phyloP scores from a whole-genome alignment of 192 early-diverging fungal genomes.

The Pilaira anomala region DNA sequence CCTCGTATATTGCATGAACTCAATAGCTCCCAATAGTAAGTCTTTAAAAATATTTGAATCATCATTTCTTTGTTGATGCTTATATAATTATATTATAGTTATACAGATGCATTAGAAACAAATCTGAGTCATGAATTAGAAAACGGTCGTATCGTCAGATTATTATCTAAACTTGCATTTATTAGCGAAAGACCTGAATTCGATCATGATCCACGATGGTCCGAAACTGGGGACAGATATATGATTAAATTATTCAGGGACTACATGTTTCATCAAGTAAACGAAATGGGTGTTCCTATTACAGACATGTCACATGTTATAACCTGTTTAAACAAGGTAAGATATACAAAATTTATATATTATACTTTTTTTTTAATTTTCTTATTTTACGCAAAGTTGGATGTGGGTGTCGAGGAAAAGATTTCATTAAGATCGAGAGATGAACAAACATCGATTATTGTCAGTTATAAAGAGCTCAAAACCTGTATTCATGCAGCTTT shows the following conservation, averaged over 20 bases:
- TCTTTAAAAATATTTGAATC: no score
- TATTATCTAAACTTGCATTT: constrained; percentile 89
- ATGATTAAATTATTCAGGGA: constrained; percentile 97
- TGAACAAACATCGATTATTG: constrained; percentile 95
- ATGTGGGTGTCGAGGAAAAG: constrained; percentile 91
- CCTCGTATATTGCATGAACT: constrained; percentile 74
- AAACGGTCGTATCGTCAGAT: constrained; percentile 85
- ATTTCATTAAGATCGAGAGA: constrained; percentile 95
- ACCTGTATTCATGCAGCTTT: constrained; percentile 87
- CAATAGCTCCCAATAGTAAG: constrained; percentile 63
- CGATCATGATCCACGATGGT: constrained; percentile 88
- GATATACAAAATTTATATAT: not conserved
- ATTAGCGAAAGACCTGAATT: constrained; percentile 86
- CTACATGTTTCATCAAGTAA: constrained; percentile 96
- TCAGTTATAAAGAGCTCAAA: constrained; percentile 94
- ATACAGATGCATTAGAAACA: constrained; percentile 35
- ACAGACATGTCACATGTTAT: constrained; percentile 92
- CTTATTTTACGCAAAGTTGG: no score
- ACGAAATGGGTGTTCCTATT: constrained; percentile 76
- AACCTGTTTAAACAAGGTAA: constrained; percentile 92
- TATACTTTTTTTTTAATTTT: constrained; percentile 21
- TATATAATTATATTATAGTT: constrained; percentile 10
- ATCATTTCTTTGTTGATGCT: not conserved
- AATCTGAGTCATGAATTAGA: constrained; percentile 81
- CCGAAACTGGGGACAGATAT: constrained; percentile 97